Evolutionary conservation across 352 stramenopile genomes (phyloP).

Genomic region (Lagenidium giganteum): DNA sequence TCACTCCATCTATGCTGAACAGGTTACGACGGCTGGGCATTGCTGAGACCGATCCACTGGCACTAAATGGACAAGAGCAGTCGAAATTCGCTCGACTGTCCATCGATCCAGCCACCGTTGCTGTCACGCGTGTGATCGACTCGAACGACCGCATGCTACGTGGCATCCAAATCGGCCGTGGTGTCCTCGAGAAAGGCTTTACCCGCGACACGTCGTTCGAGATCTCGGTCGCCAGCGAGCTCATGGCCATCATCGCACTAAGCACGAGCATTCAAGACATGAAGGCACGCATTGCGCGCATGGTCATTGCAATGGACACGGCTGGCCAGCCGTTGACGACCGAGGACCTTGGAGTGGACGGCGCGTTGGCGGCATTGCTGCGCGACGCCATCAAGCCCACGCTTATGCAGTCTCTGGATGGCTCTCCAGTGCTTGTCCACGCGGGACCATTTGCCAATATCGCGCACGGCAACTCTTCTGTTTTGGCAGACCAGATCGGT

Average conservation of each 20-base stretch:
- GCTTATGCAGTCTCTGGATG: slow-evolving; percentile 97
- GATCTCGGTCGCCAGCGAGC: slow-evolving; percentile 94
- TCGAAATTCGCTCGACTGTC: slow-evolving; percentile 93
- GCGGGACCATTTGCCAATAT: slow-evolving; percentile 98
- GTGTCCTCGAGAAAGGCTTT: slow-evolving; percentile 88
- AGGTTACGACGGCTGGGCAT: slow-evolving; percentile 96
- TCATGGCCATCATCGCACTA: slow-evolving; percentile 98
- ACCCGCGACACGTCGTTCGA: slow-evolving; percentile 68
- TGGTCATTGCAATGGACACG: slow-evolving; percentile 91
- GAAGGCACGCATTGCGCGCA: slow-evolving; percentile 89
- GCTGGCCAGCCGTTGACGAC: slow-evolving; percentile 89
- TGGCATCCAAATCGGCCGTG: slow-evolving; percentile 89
- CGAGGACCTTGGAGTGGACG: slow-evolving; percentile 96
- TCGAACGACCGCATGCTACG: slow-evolving; percentile 96
- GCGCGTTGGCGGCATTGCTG: slow-evolving; percentile 96
- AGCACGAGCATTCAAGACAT: slow-evolving; percentile 93
- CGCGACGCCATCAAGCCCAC: slow-evolving; percentile 97
- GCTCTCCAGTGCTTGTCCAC: slow-evolving; percentile 95
- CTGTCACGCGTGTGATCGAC: slow-evolving; percentile 94
- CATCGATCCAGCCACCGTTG: slow-evolving; percentile 93
- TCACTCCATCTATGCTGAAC: slow-evolving; percentile 89
- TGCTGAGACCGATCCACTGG: slow-evolving; percentile 83
- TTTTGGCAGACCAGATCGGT: slow-evolving; percentile 96
- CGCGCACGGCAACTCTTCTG: slow-evolving; percentile 95
- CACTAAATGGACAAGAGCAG: slow-evolving; percentile 93